Percentiles rank a stretch among this genome's conserved stretches.
Evolutionary conservation across 164 flowering plant genomes (phyloP).

Genomic region (Liquidambar formosana): DNA sequence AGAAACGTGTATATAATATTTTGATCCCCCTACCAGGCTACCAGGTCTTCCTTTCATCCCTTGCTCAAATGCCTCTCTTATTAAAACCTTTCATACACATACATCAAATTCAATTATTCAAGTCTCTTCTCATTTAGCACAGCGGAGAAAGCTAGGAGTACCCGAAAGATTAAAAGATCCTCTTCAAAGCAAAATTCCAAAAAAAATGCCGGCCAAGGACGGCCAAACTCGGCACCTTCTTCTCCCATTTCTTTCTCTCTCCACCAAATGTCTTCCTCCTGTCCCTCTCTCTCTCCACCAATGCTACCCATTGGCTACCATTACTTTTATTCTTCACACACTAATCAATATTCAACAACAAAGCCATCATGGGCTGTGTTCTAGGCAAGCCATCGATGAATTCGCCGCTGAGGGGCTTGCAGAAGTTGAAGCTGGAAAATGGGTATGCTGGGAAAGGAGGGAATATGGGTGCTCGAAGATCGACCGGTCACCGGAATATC

Average conservation of each 20-base stretch:
- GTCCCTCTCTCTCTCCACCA: conserved; percentile 12
- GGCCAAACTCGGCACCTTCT: conserved; percentile 12
- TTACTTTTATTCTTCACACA: neutral
- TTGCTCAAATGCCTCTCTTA: too few relatives aligned
- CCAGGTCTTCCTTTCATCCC: too few relatives aligned
- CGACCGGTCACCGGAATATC: conserved; percentile 29
- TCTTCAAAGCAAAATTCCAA: conserved; percentile 6
- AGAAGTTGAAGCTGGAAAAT: conserved; percentile 45
- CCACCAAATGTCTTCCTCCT: too few relatives aligned
- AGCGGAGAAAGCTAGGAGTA: conserved; percentile 11
- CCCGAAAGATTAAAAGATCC: neutral
- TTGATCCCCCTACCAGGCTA: too few relatives aligned
- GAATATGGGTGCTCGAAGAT: conserved; percentile 23
- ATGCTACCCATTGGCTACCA: conserved; percentile 8
- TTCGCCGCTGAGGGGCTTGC: conserved; percentile 37
- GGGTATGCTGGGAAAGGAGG: conserved; percentile 39
- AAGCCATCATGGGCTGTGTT: conserved; percentile 53
- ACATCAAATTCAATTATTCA: too few relatives aligned
- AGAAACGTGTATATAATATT: too few relatives aligned
- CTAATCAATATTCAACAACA: neutral
- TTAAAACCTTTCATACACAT: too few relatives aligned
- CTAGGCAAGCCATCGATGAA: conserved; percentile 33
- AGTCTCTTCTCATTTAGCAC: neutral
- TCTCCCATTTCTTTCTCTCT: conserved; percentile 10
- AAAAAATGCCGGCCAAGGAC: conserved; percentile 29